Base-by-base conservation (phyloP, 1,284 basidiomycete species). In the Hemileia vastatrix region DNA sequence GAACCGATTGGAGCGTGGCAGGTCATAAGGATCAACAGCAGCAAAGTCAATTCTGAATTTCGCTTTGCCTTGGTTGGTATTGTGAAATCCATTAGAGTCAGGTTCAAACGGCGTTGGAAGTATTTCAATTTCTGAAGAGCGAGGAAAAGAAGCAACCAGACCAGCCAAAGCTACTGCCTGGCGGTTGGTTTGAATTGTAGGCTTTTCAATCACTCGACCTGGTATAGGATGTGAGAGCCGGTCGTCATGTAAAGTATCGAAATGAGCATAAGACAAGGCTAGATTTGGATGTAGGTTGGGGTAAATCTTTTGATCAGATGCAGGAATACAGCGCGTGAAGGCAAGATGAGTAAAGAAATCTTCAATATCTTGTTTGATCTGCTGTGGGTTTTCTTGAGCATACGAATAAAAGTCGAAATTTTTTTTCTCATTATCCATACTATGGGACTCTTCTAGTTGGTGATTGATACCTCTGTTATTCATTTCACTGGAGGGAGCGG, bases 271-370 rank as follows among this genome's bases (percentile, higher is more conserved):
- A 31, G 47, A 55, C 19, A 63, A 48, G 19, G 54, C 61, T 4
- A 63, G 54, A 23, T 63, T 63, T 6, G 61, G 61, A 57, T 63
- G 61, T 4, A 54, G 24, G 54, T 56, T 56, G 15, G 61, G 61
- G 21, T 50, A 49, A 18, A 63, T 63, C 11, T 36, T 33, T 50
- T 21, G 54, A 45, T 63, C 45, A 2, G 21, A 3, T 50, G 21
- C 27, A 8, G 11, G 11, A 4, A 57, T 31, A 13, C 24, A 13
- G 32, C 47, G 44, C 6, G 27, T 52, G 23, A 56, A 47, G 18
- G 27, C 24, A 1, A 63, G 23, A 6, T 63, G 43, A 44, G 48
- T 48, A 4, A 63, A 15, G 36, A 63, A 63, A 21, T 63, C 61
- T 47, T 63, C 61, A 6, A 63, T 51, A 18, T 63, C 61, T 45